These are phyloP conservation scores for Sclerotinia nivalis DNA, from an alignment of 2,329 filamentous ascomycete genomes.

Conservation along the genomic window DNA sequence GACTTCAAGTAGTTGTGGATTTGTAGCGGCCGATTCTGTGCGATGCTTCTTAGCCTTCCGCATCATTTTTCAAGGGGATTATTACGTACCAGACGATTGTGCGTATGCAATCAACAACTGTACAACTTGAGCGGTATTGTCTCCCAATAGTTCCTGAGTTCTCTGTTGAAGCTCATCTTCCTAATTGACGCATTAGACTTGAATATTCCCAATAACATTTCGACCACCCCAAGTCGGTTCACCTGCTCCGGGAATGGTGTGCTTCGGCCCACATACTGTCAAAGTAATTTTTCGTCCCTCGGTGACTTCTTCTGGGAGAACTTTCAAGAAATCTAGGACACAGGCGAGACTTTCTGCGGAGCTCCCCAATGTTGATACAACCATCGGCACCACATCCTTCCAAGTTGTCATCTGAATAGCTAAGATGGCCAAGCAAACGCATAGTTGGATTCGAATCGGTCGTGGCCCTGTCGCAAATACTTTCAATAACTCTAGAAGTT, in stretches of 20 bases:
- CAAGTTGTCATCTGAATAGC: conserved; percentile 95
- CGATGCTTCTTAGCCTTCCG: conserved; percentile 31
- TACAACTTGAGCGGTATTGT: conserved; percentile 87
- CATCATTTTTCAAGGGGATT: conserved; percentile 21
- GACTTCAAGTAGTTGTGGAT: conserved; percentile 89
- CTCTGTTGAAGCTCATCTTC: conserved; percentile 90
- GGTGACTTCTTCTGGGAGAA: conserved; percentile 97
- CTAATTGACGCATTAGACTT: conserved; percentile 61
- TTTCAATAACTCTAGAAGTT: conserved; percentile 78
- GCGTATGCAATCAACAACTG: conserved; percentile 86
- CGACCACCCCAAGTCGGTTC: conserved; percentile 42
- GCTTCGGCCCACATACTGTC: conserved; percentile 81
- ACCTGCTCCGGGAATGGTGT: conserved; percentile 47
- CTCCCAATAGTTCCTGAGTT: conserved; percentile 84
- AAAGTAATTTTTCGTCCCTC: conserved; percentile 99
- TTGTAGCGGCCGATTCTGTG: conserved; percentile 72
- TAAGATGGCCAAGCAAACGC: conserved; percentile 89
- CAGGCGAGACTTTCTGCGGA: conserved; percentile 79
- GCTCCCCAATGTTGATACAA: conserved; percentile 75
- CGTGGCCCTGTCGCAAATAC: conserved; percentile 80
- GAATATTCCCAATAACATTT: conserved; percentile 41
- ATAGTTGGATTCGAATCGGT: conserved; percentile 85
- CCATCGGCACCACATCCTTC: conserved; percentile 86
- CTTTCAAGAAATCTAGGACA: conserved; percentile 92
- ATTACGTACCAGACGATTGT: conserved; percentile 79